Percentiles rank a stretch among this genome's conserved stretches.
Conservation (phyloP, 1,139 yeast species). For the Diutina mesorugosa region DNA sequence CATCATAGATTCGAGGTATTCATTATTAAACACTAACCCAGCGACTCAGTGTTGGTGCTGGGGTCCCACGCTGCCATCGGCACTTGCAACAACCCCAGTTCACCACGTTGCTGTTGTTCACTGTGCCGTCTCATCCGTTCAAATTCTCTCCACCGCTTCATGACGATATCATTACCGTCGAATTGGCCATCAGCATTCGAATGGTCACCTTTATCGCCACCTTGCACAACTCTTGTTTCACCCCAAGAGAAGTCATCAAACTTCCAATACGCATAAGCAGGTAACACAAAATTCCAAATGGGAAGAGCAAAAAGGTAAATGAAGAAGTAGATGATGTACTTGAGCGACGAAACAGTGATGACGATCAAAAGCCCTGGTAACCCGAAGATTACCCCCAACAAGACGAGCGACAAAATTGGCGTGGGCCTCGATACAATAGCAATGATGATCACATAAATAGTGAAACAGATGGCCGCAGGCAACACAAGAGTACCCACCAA, state of each 20-base stretch:
- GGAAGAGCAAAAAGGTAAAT: slow-evolving; percentile 78
- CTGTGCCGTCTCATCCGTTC: slow-evolving; percentile 32
- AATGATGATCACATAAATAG: slow-evolving; percentile 65
- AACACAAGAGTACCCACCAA: slow-evolving; percentile 82
- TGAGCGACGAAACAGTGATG: slow-evolving; percentile 71
- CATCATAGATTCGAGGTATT: not conserved
- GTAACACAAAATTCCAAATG: slow-evolving; percentile 88
- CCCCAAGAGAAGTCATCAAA: slow-evolving; percentile 99
- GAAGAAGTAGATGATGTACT: slow-evolving; percentile 72
- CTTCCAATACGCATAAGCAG: slow-evolving; percentile 87
- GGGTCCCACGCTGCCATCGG: slow-evolving; percentile 33
- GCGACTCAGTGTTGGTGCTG: slow-evolving; percentile 7
- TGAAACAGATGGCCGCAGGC: slow-evolving; percentile 85
- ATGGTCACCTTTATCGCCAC: slow-evolving; percentile 63
- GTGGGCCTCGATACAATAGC: slow-evolving; percentile 77
- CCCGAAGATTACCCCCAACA: slow-evolving; percentile 77
- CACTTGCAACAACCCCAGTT: not conserved
- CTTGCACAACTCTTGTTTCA: slow-evolving; percentile 80
- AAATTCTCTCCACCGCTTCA: slow-evolving; percentile 92
- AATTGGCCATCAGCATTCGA: slow-evolving; percentile 61
- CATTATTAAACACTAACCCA: not conserved
- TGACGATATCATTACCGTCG: slow-evolving; percentile 74
- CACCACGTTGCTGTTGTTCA: slow-evolving; percentile 23
- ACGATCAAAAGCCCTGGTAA: slow-evolving; percentile 80
- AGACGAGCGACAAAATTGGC: slow-evolving; percentile 66